A percentile compares a stretch with the other conserved stretches of the same genome.
phyloP scores from a whole-genome alignment of 2,329 filamentous ascomycete genomes.

The Phoma sp. region DNA sequence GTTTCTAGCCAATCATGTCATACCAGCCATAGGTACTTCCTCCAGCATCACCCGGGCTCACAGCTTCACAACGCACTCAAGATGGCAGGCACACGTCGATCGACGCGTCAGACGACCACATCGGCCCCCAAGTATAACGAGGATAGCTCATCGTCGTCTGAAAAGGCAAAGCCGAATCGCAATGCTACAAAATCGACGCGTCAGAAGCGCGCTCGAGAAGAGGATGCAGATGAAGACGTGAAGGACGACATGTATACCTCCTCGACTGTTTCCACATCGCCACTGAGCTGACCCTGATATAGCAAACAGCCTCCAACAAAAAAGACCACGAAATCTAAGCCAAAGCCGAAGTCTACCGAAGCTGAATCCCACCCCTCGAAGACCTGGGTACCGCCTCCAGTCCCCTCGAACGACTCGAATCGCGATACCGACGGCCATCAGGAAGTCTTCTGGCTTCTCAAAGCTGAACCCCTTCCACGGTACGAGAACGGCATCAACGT shows the following conservation, averaged over 20 bases:
- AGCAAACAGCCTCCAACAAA: conserved; percentile 30
- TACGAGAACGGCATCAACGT: conserved; percentile 88
- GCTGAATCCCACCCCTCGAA: conserved; percentile 17
- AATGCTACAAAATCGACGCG: conserved; percentile 35
- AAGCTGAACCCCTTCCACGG: conserved; percentile 79
- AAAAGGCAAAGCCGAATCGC: conserved; percentile 26
- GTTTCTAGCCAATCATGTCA: conserved; percentile 6
- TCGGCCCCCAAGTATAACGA: conserved; percentile 32
- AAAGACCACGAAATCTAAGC: conserved; percentile 27
- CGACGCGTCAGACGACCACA: conserved; percentile 34
- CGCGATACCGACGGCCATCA: conserved; percentile 37
- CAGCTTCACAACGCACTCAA: not conserved
- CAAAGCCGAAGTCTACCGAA: not conserved
- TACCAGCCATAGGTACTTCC: not conserved
- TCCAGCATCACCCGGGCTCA: not conserved
- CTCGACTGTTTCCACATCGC: no score
- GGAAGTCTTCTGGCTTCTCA: conserved; percentile 58
- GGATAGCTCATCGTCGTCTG: conserved; percentile 21
- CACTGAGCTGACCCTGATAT: not conserved
- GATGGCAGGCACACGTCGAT: conserved; percentile 42
- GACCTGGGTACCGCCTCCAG: conserved; percentile 19
- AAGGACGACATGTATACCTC: conserved; percentile 2
- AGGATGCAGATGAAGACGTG: conserved; percentile 19
- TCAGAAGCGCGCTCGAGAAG: conserved; percentile 38
- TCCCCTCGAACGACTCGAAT: conserved; percentile 31